Evolutionary conservation across 495 filamentous ascomycete genomes (phyloP).

Genomic region (Aspergillus cavernicola): DNA sequence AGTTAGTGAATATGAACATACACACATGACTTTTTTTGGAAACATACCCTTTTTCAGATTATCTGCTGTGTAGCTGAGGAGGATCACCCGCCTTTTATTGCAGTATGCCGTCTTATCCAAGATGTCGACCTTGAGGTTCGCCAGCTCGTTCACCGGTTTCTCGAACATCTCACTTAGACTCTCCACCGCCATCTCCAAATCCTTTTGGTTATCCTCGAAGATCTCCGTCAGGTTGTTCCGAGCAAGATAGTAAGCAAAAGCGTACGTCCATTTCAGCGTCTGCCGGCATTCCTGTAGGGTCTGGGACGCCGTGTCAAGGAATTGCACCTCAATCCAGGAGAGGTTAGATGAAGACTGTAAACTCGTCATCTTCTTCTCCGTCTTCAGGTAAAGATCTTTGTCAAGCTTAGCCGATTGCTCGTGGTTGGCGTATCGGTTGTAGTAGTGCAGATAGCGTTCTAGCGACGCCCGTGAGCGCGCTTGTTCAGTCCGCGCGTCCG

Average conservation of each 20-base stretch:
- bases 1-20: neutral
- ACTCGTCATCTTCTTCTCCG: constrained; percentile 97
- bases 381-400: constrained; percentile 93
- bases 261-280: constrained; percentile 98
- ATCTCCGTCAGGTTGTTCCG: constrained; percentile 95
- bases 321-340: constrained; percentile 99
- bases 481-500: constrained; percentile 84
- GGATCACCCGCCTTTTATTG: constrained; percentile 82
- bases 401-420: constrained; percentile 96
- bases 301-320: constrained; percentile 87
- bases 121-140: constrained; percentile 88
- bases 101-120: constrained; percentile 98
- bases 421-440: constrained; percentile 98
- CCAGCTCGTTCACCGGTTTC: constrained; percentile 80
- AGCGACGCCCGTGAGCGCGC: constrained; percentile 84
- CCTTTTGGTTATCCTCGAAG: constrained; percentile 98
- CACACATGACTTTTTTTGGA: neutral
- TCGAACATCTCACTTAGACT: constrained; percentile 96
- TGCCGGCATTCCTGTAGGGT: constrained; percentile 93
- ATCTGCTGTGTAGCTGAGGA: constrained; percentile 86
- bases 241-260: constrained; percentile 93
- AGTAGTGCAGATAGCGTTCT: constrained; percentile 95
- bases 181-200: constrained; percentile 95
- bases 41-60: constrained; percentile 80
- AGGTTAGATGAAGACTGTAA: constrained; percentile 89